These are phyloP conservation scores for Penicillium thymicola DNA, from an alignment of 2,329 filamentous ascomycete genomes.

Conservation along the genomic window DNA sequence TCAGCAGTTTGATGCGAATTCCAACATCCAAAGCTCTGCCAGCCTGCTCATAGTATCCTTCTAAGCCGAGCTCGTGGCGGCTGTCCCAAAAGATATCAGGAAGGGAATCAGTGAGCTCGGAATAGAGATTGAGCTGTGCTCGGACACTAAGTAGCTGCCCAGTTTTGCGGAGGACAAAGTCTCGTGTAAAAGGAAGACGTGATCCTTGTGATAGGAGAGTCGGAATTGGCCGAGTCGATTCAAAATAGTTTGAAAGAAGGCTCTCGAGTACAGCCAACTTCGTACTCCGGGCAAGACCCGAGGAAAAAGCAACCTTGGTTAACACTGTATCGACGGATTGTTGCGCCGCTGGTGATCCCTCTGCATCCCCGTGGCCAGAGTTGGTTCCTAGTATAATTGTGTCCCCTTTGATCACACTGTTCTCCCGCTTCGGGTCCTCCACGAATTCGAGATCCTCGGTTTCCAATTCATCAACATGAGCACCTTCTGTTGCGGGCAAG, in stretches of 20 bases:
- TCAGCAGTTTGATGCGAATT: slow-evolving; percentile 83
- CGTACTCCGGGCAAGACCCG: slow-evolving; percentile 84
- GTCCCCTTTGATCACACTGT: slow-evolving; percentile 78
- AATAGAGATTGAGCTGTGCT: slow-evolving; percentile 93
- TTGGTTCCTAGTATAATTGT: slow-evolving; percentile 85
- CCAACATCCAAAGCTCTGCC: slow-evolving; percentile 86
- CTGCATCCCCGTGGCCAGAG: slow-evolving; percentile 26
- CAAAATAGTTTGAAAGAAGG: slow-evolving; percentile 77
- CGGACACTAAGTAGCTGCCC: slow-evolving; percentile 86
- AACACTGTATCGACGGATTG: slow-evolving; percentile 62
- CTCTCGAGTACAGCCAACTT: slow-evolving; percentile 91
- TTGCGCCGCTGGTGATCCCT: slow-evolving; percentile 24
- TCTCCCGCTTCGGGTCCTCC: slow-evolving; percentile 68
- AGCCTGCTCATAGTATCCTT: slow-evolving; percentile 93
- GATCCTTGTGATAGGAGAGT: slow-evolving; percentile 68
- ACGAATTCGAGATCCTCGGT: slow-evolving; percentile 87
- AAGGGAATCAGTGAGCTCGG: slow-evolving; percentile 88
- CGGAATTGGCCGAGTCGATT: slow-evolving; percentile 79
- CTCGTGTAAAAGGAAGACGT: slow-evolving; percentile 61
- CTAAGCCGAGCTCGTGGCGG: slow-evolving; percentile 80
- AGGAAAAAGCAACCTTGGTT: slow-evolving; percentile 95
- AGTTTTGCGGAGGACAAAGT: slow-evolving; percentile 87
- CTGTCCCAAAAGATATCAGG: slow-evolving; percentile 98
- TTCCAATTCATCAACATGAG: slow-evolving; percentile 70
- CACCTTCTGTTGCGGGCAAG: slow-evolving; percentile 69